phyloP scores from a whole-genome alignment of 179 eudicot species.

The Monotropa hypopitys region DNA sequence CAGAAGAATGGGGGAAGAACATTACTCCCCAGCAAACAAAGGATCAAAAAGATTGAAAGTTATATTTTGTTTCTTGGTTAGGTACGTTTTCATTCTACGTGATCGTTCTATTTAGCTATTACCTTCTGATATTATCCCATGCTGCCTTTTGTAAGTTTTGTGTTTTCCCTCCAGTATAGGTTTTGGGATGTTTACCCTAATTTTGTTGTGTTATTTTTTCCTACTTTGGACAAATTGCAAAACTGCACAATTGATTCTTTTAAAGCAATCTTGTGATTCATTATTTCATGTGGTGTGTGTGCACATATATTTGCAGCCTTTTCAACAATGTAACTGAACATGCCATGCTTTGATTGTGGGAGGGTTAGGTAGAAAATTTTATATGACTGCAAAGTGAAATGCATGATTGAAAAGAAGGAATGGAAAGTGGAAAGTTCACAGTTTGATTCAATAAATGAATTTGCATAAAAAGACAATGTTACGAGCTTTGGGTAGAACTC shows the following conservation, averaged over 20 bases:
- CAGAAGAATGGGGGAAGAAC: not conserved
- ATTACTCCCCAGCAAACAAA: not conserved
- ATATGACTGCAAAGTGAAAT: no score
- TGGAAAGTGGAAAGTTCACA: no score
- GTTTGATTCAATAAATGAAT: no score
- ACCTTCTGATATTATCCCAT: not conserved
- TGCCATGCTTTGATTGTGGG: no score
- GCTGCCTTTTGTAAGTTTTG: not conserved
- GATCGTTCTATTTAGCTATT: not conserved
- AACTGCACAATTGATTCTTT: slow-evolving; percentile 4
- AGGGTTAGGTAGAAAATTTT: no score
- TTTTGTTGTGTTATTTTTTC: not conserved
- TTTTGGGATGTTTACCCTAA: not conserved
- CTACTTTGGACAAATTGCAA: not conserved
- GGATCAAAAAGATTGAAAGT: not conserved
- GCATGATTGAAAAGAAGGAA: no score
- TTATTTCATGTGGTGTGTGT: not conserved
- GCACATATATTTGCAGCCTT: not conserved
- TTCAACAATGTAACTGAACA: not conserved
- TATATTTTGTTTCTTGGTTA: not conserved
- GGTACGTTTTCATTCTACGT: no score
- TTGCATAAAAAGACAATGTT: no score
- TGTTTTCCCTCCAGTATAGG: not conserved
- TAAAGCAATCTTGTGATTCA: not conserved
- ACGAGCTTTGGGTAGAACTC: no score